Evolutionary conservation across 2,329 filamentous ascomycete genomes (phyloP), one percentile per base, ranked within the genome.

Genomic region (Penicillium rolfsii): DNA sequence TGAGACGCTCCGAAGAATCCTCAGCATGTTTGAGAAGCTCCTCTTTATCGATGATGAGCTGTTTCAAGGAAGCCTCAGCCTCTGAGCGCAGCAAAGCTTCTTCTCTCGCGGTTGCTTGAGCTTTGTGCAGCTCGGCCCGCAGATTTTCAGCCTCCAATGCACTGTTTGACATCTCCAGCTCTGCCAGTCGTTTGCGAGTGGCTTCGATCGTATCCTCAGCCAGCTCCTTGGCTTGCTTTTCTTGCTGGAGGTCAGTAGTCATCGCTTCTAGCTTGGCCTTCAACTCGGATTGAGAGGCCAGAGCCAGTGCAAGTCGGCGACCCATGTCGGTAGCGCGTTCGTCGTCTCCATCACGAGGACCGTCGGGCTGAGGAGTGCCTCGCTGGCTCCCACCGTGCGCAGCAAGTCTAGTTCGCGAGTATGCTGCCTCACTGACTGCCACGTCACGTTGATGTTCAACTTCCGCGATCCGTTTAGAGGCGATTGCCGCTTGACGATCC

Each of bases 401-500:
- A 33, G 93, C 93, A 55, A 97, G 81, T 73, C 92, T 97, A 2
- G 96, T 93, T 73, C 96, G 97, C 36, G 93, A 91, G 76, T 98
- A 98, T 0, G 95, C 90, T 0, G 95, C 95, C 79, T 99, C 96
- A 69, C 89, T 91, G 57, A 99, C 89, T n/a, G 95, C 95, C 43
- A 90, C 88, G 77, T 99, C 95, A 54, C 96, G 86, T 79, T 99
- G 95, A 73, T 91, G 93, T 74, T 99, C 95, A 1, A 96, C 90
- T 74, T 97, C 93, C 1, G 94, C 93, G 63, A 99, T 93, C 63
- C 94, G 88, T 75, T 90, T 93, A 0, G 93, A 92, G 8, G 95
- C 93, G 58, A 91, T 81, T 7, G 91, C 83, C 12, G 93, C 91
- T 78, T 98, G 95, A 67, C 91, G 88, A 68, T 97, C 93, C 53